Evolutionary conservation across 306 rosid species (phyloP).

Genomic region (Prunus dulcis): DNA sequence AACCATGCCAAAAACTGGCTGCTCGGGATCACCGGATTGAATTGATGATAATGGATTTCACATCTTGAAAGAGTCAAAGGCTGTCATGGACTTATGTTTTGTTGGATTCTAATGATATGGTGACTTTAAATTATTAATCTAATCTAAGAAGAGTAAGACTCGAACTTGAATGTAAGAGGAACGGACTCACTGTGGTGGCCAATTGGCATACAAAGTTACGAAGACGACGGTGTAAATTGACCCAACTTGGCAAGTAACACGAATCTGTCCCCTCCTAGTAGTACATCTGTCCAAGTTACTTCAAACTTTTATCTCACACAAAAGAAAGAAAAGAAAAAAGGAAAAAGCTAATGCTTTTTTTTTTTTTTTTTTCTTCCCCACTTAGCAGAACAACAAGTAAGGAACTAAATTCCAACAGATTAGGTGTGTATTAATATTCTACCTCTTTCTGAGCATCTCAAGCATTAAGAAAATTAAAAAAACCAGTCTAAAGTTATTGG

Average conservation of each 20-base stretch:
- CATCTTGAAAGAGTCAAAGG: no score
- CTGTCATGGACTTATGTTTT: no score
- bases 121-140: no score
- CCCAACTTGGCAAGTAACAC: neutral
- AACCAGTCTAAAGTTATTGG: neutral
- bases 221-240: no score
- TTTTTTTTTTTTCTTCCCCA: neutral
- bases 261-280: neutral
- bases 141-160: accelerated
- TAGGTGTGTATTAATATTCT: neutral
- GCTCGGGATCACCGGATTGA: neutral
- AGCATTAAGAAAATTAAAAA: neutral
- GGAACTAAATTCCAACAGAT: neutral
- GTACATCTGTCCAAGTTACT: neutral
- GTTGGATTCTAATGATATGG: no score
- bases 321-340: neutral
- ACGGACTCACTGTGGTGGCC: no score
- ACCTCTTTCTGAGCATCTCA: neutral
- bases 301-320: neutral
- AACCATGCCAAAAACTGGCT: neutral
- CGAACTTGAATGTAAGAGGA: no score
- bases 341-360: neutral
- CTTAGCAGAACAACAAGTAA: neutral
- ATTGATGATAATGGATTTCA: no score
- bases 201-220: no score